These are phyloP conservation scores for Mitragyna speciosa DNA, from an alignment of 257 asterid species.

Conservation along the genomic window DNA sequence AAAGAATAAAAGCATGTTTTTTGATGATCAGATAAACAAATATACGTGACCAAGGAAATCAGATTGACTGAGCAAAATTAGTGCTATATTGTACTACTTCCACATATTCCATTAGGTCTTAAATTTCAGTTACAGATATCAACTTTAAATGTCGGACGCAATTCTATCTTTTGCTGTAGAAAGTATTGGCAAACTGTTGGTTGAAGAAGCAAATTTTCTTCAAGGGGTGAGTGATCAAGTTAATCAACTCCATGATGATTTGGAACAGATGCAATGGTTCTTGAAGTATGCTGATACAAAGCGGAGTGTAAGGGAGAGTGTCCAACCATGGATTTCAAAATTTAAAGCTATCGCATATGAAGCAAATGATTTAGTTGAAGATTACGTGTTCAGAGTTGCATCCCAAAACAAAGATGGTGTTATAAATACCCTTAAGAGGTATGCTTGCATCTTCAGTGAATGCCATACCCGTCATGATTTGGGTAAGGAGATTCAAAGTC, in stretches of 20 bases:
- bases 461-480: neutral
- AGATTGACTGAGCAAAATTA: no score
- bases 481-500: neutral
- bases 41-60: no score
- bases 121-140: no score
- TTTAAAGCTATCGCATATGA: constrained; percentile 9
- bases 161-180: neutral
- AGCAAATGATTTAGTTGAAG: constrained; percentile 10
- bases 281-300: neutral
- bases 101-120: no score
- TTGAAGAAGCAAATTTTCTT: constrained; percentile 3
- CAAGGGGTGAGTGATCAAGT: neutral
- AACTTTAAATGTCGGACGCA: neutral
- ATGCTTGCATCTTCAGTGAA: neutral
- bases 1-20: no score
- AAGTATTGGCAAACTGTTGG: constrained; percentile 3
- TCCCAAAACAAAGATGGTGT: neutral
- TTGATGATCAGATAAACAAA: no score
- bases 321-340: constrained; percentile 1
- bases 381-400: neutral
- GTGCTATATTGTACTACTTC: no score
- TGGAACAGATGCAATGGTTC: constrained; percentile 1
- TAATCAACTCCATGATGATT: neutral
- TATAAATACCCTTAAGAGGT: neutral
- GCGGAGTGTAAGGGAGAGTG: neutral